These are phyloP conservation scores for Mallotus japonicus DNA, from an alignment of 441 rosid genomes.

Conservation along the genomic window DNA sequence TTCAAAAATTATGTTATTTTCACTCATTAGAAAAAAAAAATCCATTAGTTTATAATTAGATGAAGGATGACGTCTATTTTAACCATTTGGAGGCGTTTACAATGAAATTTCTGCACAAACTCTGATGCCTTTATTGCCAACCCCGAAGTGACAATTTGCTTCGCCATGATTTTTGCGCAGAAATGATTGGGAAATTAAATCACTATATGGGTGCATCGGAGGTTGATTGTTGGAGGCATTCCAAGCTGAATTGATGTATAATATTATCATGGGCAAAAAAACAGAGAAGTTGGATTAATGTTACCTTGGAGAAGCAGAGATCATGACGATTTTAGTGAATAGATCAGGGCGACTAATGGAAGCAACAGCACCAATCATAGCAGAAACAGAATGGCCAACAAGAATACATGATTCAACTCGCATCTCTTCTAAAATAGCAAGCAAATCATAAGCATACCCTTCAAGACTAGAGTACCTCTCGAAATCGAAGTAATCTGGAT, in stretches of 20 bases:
- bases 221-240: too few relatives aligned
- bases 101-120: not conserved
- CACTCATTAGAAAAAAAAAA: too few relatives aligned
- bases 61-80: not conserved
- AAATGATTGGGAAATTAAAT: not conserved
- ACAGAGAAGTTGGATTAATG: not conserved
- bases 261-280: too few relatives aligned
- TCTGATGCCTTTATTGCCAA: not conserved
- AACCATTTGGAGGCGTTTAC: not conserved
- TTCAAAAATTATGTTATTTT: too few relatives aligned
- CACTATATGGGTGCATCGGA: too few relatives aligned
- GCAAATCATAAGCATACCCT: slow-evolving; percentile 73
- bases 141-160: not conserved
- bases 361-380: slow-evolving; percentile 74
- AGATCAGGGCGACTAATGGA: slow-evolving; percentile 82
- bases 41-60: not conserved
- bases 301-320: slow-evolving; percentile 79
- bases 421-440: slow-evolving; percentile 75
- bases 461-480: slow-evolving; percentile 67
- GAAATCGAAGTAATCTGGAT: slow-evolving; percentile 85
- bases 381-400: slow-evolving; percentile 93
- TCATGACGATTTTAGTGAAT: slow-evolving; percentile 71
- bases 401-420: slow-evolving; percentile 52
- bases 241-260: too few relatives aligned
- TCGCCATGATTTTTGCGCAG: not conserved